Conservation (phyloP, 116 monocot genomes). For the Papilionanthe hybrid region DNA sequence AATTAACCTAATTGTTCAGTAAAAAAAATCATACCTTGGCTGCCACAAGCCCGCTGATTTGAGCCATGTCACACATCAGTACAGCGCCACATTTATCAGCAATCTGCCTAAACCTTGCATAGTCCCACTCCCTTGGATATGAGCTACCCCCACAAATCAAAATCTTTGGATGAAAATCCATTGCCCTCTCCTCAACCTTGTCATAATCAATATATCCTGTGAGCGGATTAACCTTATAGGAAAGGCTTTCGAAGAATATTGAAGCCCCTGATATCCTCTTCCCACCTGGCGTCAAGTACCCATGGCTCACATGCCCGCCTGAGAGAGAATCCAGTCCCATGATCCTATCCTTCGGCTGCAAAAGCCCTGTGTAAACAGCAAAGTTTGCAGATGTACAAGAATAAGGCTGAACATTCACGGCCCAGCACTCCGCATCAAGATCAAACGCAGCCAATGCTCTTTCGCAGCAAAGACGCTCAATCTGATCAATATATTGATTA, state of each 20-base stretch:
- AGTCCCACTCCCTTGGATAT: constrained; percentile 61
- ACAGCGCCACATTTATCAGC: constrained; percentile 54
- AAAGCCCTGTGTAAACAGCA: constrained; percentile 47
- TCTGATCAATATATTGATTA: constrained; percentile 52
- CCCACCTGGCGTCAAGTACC: constrained; percentile 46
- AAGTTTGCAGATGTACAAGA: constrained; percentile 56
- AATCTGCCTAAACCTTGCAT: constrained; percentile 40
- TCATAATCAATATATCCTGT: constrained; percentile 60
- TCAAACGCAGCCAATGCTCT: constrained; percentile 42
- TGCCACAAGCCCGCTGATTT: constrained; percentile 60
- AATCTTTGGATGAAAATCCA: constrained; percentile 58
- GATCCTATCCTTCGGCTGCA: constrained; percentile 45
- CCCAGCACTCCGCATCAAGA: constrained; percentile 48
- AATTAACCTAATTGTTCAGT: background rate
- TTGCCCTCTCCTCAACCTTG: constrained; percentile 45
- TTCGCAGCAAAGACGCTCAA: constrained; percentile 35
- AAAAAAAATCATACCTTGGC: constrained; percentile 31
- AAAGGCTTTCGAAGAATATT: constrained; percentile 48
- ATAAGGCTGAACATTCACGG: constrained; percentile 59
- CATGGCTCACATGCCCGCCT: constrained; percentile 60
- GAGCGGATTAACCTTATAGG: constrained; percentile 51
- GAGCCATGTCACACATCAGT: constrained; percentile 68
- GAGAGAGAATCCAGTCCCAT: constrained; percentile 59
- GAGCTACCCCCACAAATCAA: constrained; percentile 60
- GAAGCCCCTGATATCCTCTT: constrained; percentile 61